Percentiles rank a stretch among this genome's conserved stretches.
These are phyloP conservation scores for Phytopythium oedochilum DNA, from an alignment of 352 stramenopile genomes.

Conservation along the genomic window DNA sequence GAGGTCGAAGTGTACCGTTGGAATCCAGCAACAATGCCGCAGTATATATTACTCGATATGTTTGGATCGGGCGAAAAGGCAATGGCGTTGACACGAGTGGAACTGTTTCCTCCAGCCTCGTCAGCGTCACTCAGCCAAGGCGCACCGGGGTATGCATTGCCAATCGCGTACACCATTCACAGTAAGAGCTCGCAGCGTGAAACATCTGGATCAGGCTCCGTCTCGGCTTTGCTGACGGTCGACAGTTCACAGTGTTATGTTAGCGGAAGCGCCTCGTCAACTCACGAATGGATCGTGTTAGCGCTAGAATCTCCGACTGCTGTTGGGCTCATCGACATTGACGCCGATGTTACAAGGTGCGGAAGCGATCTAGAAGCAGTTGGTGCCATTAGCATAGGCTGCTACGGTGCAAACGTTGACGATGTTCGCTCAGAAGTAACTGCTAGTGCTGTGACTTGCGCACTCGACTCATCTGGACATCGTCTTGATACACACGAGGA, in stretches of 20 bases:
- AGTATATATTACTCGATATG: constrained; percentile 48
- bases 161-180: constrained; percentile 55
- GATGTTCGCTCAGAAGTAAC: constrained; percentile 18
- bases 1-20: constrained; percentile 59
- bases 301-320: constrained; percentile 31
- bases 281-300: constrained; percentile 68
- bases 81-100: constrained; percentile 37
- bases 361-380: constrained; percentile 22
- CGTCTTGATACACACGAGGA: neutral
- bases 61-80: constrained; percentile 26
- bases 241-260: constrained; percentile 38
- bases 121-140: constrained; percentile 8
- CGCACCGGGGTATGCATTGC: constrained; percentile 11
- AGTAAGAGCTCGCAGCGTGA: constrained; percentile 55
- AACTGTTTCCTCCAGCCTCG: constrained; percentile 43
- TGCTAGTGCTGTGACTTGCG: constrained; percentile 16
- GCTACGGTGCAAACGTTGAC: constrained; percentile 28
- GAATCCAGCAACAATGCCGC: constrained; percentile 43
- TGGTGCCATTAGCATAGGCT: constrained; percentile 37
- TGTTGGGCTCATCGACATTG: constrained; percentile 53
- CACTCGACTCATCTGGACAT: constrained; percentile 17
- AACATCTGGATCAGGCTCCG: constrained; percentile 29
- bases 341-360: constrained; percentile 33
- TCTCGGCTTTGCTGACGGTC: constrained; percentile 19
- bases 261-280: constrained; percentile 19